Base-by-base conservation (phyloP, 1,284 basidiomycete species). In the Cryptococcus sp. region DNA sequence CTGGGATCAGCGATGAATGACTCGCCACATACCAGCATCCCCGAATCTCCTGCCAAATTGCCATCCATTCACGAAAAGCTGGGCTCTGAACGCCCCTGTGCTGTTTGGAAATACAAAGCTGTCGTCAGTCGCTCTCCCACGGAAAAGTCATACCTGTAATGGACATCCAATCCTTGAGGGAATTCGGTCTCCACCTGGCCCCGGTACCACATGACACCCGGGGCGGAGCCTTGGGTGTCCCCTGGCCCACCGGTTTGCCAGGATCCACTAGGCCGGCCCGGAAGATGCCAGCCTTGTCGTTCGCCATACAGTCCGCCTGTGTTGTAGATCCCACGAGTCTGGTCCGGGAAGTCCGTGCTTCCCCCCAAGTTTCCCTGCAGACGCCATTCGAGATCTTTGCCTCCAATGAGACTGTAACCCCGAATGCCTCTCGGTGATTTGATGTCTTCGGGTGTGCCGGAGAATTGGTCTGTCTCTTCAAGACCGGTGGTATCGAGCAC, bases 351-450 rank as follows among this genome's bases (percentile, higher is more conserved):
- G 55, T 76, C 73, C 0, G 74, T 81, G 67, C 88, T 88, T 14
- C 88, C 87, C 18, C 85, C 85, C 4, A 84, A 62, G 67, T 89
- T 90, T 34, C 88, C 87, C 73, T 88, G 86, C 1, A 90, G 85
- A 59, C 81, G 86, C 88, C 88, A 91, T 7, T 78, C 74, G 2
- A 77, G 77, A 63, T 87, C 86, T 16, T 39, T 4, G 36, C 36
- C 36, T 7, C 70, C 69, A 50, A 82, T 78, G 11, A 89, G 78
- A 57, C 79, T 63, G 76, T 85, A 88, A 18, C 86, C 87, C n/a
- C 85, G 81, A 46, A 90, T 79, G 0, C 87, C 88, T 19, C 88
- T 83, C 32, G 87, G 85, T 5, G 85, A 83, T 72, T 86, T 88
- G 9, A 69, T 66, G n/a, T 49, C 77, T 43, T 75, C 70, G 37